Base-by-base conservation (phyloP, 805 yeast genomes). In the Millerago galiae region DNA sequence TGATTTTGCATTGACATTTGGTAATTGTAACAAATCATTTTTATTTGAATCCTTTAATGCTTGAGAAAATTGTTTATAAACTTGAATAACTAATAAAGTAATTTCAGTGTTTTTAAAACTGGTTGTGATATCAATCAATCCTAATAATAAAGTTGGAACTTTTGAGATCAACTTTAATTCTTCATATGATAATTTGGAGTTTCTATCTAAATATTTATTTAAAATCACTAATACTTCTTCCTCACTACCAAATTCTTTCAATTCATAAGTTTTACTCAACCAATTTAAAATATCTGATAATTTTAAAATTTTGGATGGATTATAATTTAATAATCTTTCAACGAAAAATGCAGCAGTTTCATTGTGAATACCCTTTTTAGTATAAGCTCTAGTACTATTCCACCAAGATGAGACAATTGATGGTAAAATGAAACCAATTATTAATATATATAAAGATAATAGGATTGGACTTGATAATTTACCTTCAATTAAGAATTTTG, bases 361-460 rank as follows among this genome's bases (percentile, higher is more conserved):
- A 38, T 83, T 80, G 50, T 85, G 86, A 46, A 93, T 70, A 4
- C 96, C 96, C 52, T 77, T 79, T 53, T 81, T 85, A 24, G 96
- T 93, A 56, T 78, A 79, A 3, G 83, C 68, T 59, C 83, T 84
- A 40, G 88, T 87, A 42, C 77, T 79, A 36, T 70, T 69, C 99
- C 99, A 93, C 96, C 97, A 91, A 25, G 70, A 68, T 33, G 88
- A 84, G 26, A 95, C 98, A 37, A 84, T 62, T 41, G 70, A 68
- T 3, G 99, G 99, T 43, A 93, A 72, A 5, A 86, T 68, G 4
- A 83, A 69, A 16, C 95, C 96, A 52, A 93, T 79, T 35, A 87
- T 61, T 8, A 75, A 49, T 39, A 88, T 77, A 61, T 93, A 93
- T 5, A 72, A 51, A 13, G 82, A 72, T 24, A 84, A 65, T 46